A percentile compares a stretch with the other conserved stretches of the same genome.
Conservation (phyloP, 1,284 basidiomycete species). For the Gastroboletus turbinatus region DNA sequence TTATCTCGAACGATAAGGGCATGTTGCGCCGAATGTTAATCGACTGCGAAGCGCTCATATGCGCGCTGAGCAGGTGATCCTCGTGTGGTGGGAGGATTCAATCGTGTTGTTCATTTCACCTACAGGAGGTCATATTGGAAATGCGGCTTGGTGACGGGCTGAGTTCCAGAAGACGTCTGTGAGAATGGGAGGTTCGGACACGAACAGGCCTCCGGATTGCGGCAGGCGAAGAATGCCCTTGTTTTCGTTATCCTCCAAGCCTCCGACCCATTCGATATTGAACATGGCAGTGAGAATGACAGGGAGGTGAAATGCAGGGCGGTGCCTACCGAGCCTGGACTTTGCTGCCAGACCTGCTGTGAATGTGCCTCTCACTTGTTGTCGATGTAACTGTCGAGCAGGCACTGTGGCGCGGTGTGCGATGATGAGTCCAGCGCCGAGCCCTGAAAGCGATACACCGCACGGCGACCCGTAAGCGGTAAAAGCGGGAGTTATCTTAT, state of each 20-base stretch:
- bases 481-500: background rate
- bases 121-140: background rate
- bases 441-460: background rate
- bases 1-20: background rate
- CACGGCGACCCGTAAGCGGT: too few species aligned
- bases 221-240: background rate
- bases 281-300: too few species aligned
- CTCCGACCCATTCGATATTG: background rate
- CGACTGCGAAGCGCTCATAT: background rate
- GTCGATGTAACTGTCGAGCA: too few species aligned
- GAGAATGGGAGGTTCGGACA: background rate
- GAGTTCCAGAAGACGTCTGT: background rate
- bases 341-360: too few species aligned
- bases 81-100: background rate
- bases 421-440: too few species aligned
- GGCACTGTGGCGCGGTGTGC: too few species aligned
- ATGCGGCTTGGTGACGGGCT: background rate
- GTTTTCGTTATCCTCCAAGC: background rate
- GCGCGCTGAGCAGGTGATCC: slow-evolving; percentile 1
- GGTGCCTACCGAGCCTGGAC: too few species aligned
- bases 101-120: background rate
- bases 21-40: slow-evolving; percentile 1
- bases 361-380: too few species aligned
- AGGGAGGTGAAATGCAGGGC: background rate
- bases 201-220: background rate